Evolutionary conservation across 441 rosid genomes (phyloP), one percentile per base, ranked within the genome.

Genomic region (Sinapis alba): DNA sequence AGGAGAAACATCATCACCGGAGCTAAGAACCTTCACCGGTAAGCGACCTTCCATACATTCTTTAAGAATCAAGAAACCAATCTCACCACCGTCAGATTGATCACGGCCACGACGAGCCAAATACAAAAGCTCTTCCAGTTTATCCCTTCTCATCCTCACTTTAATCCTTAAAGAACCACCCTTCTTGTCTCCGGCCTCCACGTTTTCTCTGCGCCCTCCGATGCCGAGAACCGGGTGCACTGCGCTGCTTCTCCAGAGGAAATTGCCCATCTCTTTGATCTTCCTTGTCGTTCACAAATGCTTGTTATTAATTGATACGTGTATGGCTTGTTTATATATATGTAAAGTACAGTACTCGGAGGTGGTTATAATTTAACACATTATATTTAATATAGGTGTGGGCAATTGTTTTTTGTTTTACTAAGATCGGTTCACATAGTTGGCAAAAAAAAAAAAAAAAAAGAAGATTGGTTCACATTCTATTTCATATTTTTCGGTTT

Each of bases 131-230:
- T 73, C 78, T 59, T 78, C 73, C 1, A 78, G 0, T 63, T 78
- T 43, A 64, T 73, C 75, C 59, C 67, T 78, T 67, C 78, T 63
- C 78, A 78, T 69, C 15, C 68, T 62, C 78, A 73, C 81, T 54
- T 78, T 78, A 2, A 78, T 69, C 68, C 81, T 38, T 13, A 78
- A 12, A 53, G 13, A 19, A 15, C 21, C 26, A 15, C 21, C 26
- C 43, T 63, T 68, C 47, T 41, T 30, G 11, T 65, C 61, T 54
- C 63, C 71, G 58, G 71, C 65, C 13, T 8, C 59, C 56, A 38
- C 47, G 12, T 28, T 1, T n/a, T 57, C 30, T 61, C 78, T 26
- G 27, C 66, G 21, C 26, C 68, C 45, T 21, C 36, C 75, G 21
- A 16, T 23, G 38, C 19, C 45, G 32, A 15, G 19, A 45, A 41